Base-by-base conservation (phyloP, 23 red algal genomes). In the Chondrus crispus region DNA sequence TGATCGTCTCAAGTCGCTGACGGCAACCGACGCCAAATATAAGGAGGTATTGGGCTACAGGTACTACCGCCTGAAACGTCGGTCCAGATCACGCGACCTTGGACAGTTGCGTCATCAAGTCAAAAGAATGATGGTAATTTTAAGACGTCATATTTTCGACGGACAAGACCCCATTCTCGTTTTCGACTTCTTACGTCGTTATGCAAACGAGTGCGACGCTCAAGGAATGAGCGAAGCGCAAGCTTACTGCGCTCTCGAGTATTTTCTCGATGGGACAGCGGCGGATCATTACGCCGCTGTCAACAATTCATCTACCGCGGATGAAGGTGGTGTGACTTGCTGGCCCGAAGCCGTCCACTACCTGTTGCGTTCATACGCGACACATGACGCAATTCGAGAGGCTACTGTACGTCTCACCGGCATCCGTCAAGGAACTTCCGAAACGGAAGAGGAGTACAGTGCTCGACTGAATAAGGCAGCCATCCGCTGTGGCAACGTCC, bases 401-500 rank as follows among this genome's bases (percentile, higher is more conserved):
- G 71, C 71, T 5, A 62, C 46, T 11, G 29, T 64, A 11, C 39
- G 46, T 62, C 68, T 60, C 7, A 2, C 46, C 42, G 46, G 45
- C 22, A 29, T 58, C 8, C 41, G 49, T 0, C 85, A 89, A 47
- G 69, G 29, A 30, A 7, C 49, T 43, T 36, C 49, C 38, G 69
- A 80, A 80, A 62, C 87, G 22, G 87, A 90, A 64, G 69, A 16
- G 47, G 30, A 66, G 20, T 80, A 79, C 73, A 38, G 44, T 19
- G 68, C 37, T 19, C 87, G 87, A 28, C 22, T 80, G 33, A 63
- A 47, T 20, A 81, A 90, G 11, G 48, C 72, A 0, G 63, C 36
- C 68, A 37, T 80, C 6, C 58, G 87, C 2, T 79, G 14, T 50
- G 73, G 87, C 47, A 90, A 90, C 32, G 87, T 90, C 2, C 22